These are phyloP conservation scores for Arthrobotrys entomopaga DNA, from an alignment of 2,329 filamentous ascomycete genomes.

Conservation along the genomic window DNA sequence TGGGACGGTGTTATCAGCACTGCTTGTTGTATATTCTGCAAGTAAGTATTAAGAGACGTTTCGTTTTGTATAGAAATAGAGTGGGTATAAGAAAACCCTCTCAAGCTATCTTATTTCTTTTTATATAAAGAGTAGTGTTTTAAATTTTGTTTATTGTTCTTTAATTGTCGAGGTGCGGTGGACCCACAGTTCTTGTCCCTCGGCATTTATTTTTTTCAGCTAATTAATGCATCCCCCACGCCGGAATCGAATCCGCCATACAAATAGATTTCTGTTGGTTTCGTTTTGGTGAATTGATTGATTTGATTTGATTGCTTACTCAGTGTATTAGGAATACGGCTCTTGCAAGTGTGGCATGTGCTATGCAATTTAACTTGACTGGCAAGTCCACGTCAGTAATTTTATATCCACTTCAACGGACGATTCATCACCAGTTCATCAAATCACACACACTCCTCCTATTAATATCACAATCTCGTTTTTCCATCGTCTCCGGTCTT, in stretches of 20 bases:
- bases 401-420: not conserved
- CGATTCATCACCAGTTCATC: not conserved
- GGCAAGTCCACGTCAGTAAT: slow-evolving; percentile 36
- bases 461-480: too few species aligned
- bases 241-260: not conserved
- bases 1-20: not conserved
- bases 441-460: not conserved
- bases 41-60: not conserved
- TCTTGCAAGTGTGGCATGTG: slow-evolving; percentile 31
- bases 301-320: slow-evolving; percentile 38
- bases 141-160: slow-evolving; percentile 15
- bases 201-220: slow-evolving; percentile 16
- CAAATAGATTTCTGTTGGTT: not conserved
- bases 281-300: slow-evolving; percentile 11
- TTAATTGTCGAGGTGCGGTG: slow-evolving; percentile 27
- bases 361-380: slow-evolving; percentile 35
- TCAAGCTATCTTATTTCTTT: not conserved
- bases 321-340: not conserved
- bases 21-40: not conserved
- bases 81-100: slow-evolving; percentile 6
- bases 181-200: slow-evolving; percentile 33
- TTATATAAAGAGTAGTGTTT: not conserved
- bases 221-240: slow-evolving; percentile 26
- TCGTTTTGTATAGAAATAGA: not conserved
- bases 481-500: slow-evolving; percentile 6